Percentiles rank a stretch among this genome's conserved stretches.
phyloP scores from a whole-genome alignment of 345 rosid species.

The Eucalyptus tenuipes region DNA sequence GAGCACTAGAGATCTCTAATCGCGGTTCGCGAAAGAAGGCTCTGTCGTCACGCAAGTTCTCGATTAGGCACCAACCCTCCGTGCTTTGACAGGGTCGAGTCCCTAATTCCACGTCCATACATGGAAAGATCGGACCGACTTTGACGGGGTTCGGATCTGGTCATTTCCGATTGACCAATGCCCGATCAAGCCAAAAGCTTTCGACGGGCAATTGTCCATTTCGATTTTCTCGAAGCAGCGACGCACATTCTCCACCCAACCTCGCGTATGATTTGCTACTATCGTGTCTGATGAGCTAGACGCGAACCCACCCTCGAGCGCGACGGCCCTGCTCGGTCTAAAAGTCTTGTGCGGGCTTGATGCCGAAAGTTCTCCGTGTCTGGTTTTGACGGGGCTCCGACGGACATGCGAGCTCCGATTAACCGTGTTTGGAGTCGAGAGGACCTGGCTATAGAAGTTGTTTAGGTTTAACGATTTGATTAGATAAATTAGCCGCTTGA shows the following conservation, averaged over 20 bases:
- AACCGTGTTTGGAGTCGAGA: not conserved
- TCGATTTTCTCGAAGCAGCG: not conserved
- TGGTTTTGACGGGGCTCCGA: not conserved
- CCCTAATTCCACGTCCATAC: not conserved
- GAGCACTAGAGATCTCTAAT: not conserved
- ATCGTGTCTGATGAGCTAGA: not conserved
- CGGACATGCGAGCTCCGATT: not conserved
- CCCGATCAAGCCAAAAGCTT: not conserved
- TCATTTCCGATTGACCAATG: not conserved
- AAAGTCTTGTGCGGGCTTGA: not conserved
- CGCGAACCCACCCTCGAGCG: not conserved
- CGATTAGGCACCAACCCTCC: not conserved
- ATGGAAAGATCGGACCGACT: not conserved
- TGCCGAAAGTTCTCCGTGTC: not conserved
- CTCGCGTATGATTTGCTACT: not conserved
- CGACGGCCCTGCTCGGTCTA: not conserved
- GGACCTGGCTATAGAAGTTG: no score
- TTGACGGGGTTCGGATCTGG: not conserved
- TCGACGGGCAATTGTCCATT: not conserved
- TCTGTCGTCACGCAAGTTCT: not conserved
- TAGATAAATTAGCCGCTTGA: not conserved
- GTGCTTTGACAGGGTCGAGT: not conserved
- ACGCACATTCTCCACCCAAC: not conserved
- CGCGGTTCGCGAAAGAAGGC: not conserved
- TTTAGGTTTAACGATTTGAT: not conserved